Conservation (phyloP, 495 filamentous ascomycete species). For the Penicillium herquei region DNA sequence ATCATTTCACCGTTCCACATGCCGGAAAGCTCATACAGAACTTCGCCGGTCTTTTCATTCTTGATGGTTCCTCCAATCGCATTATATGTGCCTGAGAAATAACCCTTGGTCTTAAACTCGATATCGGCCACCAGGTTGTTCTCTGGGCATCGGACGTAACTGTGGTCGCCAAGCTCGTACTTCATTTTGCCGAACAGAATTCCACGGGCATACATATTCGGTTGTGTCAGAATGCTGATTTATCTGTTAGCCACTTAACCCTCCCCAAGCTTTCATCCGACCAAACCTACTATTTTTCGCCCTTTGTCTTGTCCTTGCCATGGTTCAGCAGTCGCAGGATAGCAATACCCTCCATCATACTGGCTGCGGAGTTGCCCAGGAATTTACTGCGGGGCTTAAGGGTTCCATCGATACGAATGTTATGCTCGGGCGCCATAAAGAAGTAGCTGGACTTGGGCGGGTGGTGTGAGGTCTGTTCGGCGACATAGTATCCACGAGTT, state of each 20-base stretch:
- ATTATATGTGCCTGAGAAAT: slow-evolving; percentile 94
- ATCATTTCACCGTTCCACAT: slow-evolving; percentile 94
- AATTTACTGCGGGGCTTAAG: slow-evolving; percentile 97
- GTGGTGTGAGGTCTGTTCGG: slow-evolving; percentile 95
- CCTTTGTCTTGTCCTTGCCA: slow-evolving; percentile 57
- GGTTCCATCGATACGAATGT: slow-evolving; percentile 93
- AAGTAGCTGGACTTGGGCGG: slow-evolving; percentile 99
- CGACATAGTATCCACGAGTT: slow-evolving; percentile 89
- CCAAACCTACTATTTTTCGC: slow-evolving; percentile 80
- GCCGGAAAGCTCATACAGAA: slow-evolving; percentile 85
- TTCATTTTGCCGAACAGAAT: slow-evolving; percentile 99
- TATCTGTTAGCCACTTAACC: slow-evolving; percentile 11
- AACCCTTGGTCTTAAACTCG: slow-evolving; percentile 98
- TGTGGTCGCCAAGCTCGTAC: slow-evolving; percentile 97
- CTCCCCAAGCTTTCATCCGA: neutral
- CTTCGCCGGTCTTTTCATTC: slow-evolving; percentile 80
- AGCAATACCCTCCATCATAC: slow-evolving; percentile 96
- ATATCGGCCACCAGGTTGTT: slow-evolving; percentile 83
- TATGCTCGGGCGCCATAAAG: slow-evolving; percentile 93
- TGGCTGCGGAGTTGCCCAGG: slow-evolving; percentile 94
- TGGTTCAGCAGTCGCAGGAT: slow-evolving; percentile 81
- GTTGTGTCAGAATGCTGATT: slow-evolving; percentile 81
- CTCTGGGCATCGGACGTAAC: slow-evolving; percentile 90
- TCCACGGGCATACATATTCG: slow-evolving; percentile 98
- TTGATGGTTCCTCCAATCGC: slow-evolving; percentile 92